Percentiles rank a stretch among this genome's conserved stretches.
Conservation (phyloP, 2,329 filamentous ascomycete species). For the Lizonia empirigonia region DNA sequence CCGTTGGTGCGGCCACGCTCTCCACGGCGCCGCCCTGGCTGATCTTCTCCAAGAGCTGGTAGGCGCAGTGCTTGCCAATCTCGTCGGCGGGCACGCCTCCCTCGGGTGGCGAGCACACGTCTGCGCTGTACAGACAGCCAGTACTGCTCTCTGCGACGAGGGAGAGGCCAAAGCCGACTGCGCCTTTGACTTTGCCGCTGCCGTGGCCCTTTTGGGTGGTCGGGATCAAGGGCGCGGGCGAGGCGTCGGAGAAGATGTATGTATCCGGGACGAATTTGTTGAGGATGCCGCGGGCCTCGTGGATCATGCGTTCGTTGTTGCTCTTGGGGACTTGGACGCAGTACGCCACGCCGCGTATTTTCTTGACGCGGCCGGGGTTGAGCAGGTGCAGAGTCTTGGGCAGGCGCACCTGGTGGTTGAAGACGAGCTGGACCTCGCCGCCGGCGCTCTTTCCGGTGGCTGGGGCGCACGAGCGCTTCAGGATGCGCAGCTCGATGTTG, state of each 20-base stretch:
- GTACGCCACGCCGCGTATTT: constrained; percentile 91
- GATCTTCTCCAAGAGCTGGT: constrained; percentile 84
- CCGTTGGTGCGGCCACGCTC: constrained; percentile 70
- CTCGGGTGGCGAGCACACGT: constrained; percentile 73
- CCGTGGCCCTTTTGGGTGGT: constrained; percentile 72
- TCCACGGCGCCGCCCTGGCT: constrained; percentile 82
- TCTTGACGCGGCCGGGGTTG: constrained; percentile 82
- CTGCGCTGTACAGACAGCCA: constrained; percentile 85
- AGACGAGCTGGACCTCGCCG: constrained; percentile 90
- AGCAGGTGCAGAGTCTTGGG: constrained; percentile 93
- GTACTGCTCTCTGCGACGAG: constrained; percentile 91
- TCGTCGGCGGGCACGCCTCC: constrained; percentile 90
- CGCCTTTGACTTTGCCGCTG: constrained; percentile 63
- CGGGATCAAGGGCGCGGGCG: constrained; percentile 64
- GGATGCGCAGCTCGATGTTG: constrained; percentile 80
- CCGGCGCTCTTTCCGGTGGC: constrained; percentile 80
- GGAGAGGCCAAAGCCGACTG: constrained; percentile 89
- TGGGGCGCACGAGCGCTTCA: constrained; percentile 72
- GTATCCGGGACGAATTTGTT: constrained; percentile 85
- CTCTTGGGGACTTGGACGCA: constrained; percentile 88
- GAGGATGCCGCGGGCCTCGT: constrained; percentile 82
- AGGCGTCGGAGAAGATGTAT: constrained; percentile 78
- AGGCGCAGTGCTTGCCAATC: constrained; percentile 84
- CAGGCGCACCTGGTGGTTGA: constrained; percentile 89
- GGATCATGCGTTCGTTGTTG: constrained; percentile 95